Evolutionary conservation across 164 flowering plant species (phyloP), one percentile per base, ranked within the genome.

Genomic region (Echeveria elegans): DNA sequence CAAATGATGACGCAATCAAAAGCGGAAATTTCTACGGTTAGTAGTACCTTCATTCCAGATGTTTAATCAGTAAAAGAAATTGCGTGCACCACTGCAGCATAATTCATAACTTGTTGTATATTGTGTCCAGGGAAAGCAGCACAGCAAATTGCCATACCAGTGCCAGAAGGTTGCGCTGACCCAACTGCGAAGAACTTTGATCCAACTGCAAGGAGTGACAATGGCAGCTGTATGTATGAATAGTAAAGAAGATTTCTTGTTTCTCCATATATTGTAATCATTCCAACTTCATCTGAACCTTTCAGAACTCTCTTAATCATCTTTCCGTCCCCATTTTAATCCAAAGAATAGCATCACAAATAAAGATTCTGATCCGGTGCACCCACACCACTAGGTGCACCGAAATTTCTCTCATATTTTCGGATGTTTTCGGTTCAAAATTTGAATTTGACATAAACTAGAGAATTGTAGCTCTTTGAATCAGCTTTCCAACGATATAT

Each of bases 191-290:
- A 7, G 47, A 43, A 43, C 48, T 79, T 18, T 18, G 79, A 80
- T 66, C 80, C 80, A 32, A 80, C 83, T 4, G 83, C 79, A 14
- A 70, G 83, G 66, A 77, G 79, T 65, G 83, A 80, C 52, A 72
- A 77, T 62, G 76, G 79, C 18, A 28, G 61, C 9, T 28, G 61
- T 56, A 0, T 19, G 61, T 56, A 53, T 21, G 56, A 50, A 23
- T 53, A 53, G 59, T 24, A 56, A 26, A 56, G 29, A 23, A 28
- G 6, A 19, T 56, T 15, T 56, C 19, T 3, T 29, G n/a, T 56
- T 56, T 56, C 19, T 26, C 26, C 5, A 19, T 12, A 3, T 56
- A 29, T 23, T 52, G 58, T 23, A 21, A 52, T 52, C 58, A 28
- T 52, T 52, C 28, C 15, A 52, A 52, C 58, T 21, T 52, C 26